Base-by-base conservation (phyloP, 2,329 filamentous ascomycete species). In the Microcyclospora tardicrescens region DNA sequence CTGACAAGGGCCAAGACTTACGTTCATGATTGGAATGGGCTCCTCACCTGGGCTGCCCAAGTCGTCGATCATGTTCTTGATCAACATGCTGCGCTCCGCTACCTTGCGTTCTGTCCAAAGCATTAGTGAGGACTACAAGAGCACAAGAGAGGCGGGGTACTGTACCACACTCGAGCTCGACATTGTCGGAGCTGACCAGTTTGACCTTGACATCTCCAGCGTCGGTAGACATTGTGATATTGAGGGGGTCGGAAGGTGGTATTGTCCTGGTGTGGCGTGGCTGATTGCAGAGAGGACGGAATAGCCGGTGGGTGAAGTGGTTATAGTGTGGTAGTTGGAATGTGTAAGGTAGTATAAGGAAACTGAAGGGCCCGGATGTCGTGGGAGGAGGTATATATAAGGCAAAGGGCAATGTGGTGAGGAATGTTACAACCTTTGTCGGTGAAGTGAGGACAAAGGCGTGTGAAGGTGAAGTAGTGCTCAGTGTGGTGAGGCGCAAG, bases 51-150 rank as follows among this genome's bases (percentile, higher is more conserved):
- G 65, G 39, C 59, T 79, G 50, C 85, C 86, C 35, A 96, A 68
- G 67, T 98, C 91, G 59, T 94, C 87, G 34, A 98, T 75, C 81
- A 98, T 81, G 72, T 96, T 94, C 77, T 94, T 95, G 71, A 98
- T 93, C 38, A 98, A 73, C 56, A 95, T 77, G 2, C 85, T 94
- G 49, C 89, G 84, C 69, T 94, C 85, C 32, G 84, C 85, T 44
- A 96, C 83, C 29, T 75, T 70, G 48, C 84, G 84, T 48, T 93
- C 86, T 62, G 47, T 36, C 11, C 31, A 40, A n/a, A 35, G 32
- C 16, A 42, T 45, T 28, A 49, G 43, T 40, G 14, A 41, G 32
- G 13, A 34, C 19, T 24, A 14, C 29, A 36, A 5, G 39, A 24
- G 29, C 31, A 19, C 33, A 31, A 34, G 37, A 16, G n/a, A 29